Evolutionary conservation across 2,329 filamentous ascomycete genomes (phyloP), one percentile per base, ranked within the genome.

Genomic region (Fonsecaea pedrosoi): DNA sequence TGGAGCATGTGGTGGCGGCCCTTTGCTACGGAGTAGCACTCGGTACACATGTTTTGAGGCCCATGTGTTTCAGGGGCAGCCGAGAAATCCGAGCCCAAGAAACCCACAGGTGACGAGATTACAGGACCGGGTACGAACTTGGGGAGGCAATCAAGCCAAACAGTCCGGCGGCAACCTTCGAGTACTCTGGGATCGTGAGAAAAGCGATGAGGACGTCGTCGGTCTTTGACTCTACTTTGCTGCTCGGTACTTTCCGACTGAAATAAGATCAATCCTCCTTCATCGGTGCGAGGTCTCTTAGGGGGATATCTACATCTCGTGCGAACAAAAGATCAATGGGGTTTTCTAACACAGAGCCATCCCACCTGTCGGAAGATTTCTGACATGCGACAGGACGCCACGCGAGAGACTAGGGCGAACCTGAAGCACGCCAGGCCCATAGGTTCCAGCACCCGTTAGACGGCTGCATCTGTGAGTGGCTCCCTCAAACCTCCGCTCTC

Each of bases 381-480:
- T 45, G 32, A 62, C 54, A 60, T 54, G 62, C 66, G 60, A 65
- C 21, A 62, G 67, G 63, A 53, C 68, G 68, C 68, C 66, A 70
- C 68, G 60, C 66, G 66, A 68, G 57, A 54, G 45, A 34, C 68
- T 68, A 70, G 64, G 53, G 40, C 40, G 21, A 68, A 70, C 54
- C 66, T 70, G 68, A 70, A 70, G 65, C 68, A 70, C 68, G 64
- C 68, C 66, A 70, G 57, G 48, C 60, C n/a, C 38, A 42, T 32
- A 42, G 42, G 38, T 56, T 42, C 32, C 45, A 35, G 15, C 21
- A 37, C 40, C 60, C 54, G 62, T 37, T 50, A 34, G 38, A n/a
- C 53, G 12, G 35, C 54, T 32, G 58, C 37, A n/a, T 8, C 56
- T 48, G 42, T 66, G 55, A 70, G 40, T 70, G 68, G 68, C 40